Base-by-base conservation (phyloP, 2,329 filamentous ascomycete species). In the Microsporum audouinii region DNA sequence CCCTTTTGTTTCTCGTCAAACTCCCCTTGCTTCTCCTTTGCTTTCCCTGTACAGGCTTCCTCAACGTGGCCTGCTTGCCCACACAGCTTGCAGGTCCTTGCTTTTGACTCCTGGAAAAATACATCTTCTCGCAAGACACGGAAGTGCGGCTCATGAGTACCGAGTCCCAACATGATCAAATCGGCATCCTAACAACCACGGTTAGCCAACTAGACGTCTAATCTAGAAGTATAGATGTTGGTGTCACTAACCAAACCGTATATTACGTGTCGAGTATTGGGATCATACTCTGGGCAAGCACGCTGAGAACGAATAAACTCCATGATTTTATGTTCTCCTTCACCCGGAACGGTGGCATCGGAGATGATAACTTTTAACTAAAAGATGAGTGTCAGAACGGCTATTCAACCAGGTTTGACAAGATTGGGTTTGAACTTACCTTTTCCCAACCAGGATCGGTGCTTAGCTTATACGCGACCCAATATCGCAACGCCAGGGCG, bases 291-390 rank as follows among this genome's bases (percentile, higher is more conserved):
- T 3, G 91, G 87, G 59, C 89, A 94, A 57, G 88, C 84, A 69
- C 94, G 86, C 75, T 99, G 95, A 41, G 92, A 96, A 69, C 94
- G 87, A 66, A 99, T 84, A 73, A 97, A 99, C 67, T 94, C 87
- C 94, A 99, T 99, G 71, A 99, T 97, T 76, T 99, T 99, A 75
- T 99, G 94, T 77, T 99, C 94, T 72, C 94, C 94, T 77, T 99
- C 94, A 71, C 94, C 94, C 60, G 94, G 94, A 43, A 99, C 91
- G 45, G 92, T 96, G 60, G 94, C 92, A 79, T 99, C 94, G 6
- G 94, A 99, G 67, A 99, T 97, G 74, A 99, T 95, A 73, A 99
- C 84, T 80, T 99, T 99, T 73, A 96, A 80, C 75, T 81, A 69
- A 43, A 29, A 56, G 17, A 57, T 5, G 14, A 12, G 1, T 41